Conservation (phyloP, 169 alveolate species). For the Eimeria necatrix region DNA sequence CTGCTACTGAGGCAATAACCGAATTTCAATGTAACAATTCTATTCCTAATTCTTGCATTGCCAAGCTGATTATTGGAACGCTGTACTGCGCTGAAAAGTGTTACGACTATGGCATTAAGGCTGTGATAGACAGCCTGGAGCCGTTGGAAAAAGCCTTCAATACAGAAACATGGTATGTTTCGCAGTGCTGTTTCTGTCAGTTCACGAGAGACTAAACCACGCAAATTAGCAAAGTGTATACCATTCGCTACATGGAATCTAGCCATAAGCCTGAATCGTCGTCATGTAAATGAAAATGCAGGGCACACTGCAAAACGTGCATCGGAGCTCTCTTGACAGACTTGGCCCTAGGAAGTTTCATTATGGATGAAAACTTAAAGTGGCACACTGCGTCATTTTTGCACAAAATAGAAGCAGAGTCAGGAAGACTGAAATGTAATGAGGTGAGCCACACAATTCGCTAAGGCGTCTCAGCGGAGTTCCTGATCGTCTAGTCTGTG, state of each 20-base stretch:
- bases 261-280: too few species aligned
- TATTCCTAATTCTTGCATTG: constrained; percentile 19
- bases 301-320: constrained; percentile 57
- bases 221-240: neutral
- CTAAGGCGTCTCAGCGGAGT: neutral
- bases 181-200: neutral
- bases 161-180: constrained; percentile 68
- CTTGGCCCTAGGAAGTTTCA: constrained; percentile 32
- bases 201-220: neutral
- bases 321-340: constrained; percentile 56
- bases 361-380: constrained; percentile 36
- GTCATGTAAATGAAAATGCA: neutral
- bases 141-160: constrained; percentile 30
- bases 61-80: constrained; percentile 77
- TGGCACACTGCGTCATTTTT: neutral
- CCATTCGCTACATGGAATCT: neutral
- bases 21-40: neutral
- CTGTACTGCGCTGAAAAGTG: constrained; percentile 75
- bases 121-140: constrained; percentile 50
- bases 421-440: neutral
- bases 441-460: neutral
- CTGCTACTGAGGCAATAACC: too few species aligned
- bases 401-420: constrained; percentile 19
- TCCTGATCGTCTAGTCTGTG: neutral
- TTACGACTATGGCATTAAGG: constrained; percentile 62